These are phyloP conservation scores for Leccinum huronense DNA, from an alignment of 1,284 basidiomycete species.

Conservation along the genomic window DNA sequence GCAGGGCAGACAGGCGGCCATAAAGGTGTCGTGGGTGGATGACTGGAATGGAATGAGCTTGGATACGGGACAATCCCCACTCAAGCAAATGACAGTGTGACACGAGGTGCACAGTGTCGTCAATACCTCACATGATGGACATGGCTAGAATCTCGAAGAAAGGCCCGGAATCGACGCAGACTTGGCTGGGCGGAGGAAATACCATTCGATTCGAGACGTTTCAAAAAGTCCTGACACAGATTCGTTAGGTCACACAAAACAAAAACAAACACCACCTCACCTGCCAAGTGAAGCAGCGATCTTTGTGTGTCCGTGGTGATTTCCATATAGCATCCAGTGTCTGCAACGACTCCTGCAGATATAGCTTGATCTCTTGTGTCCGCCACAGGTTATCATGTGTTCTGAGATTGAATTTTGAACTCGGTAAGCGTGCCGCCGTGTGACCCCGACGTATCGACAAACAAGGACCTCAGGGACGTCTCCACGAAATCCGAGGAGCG, in stretches of 20 bases:
- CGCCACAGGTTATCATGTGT: too few species aligned
- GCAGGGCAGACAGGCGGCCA: constrained; percentile 16
- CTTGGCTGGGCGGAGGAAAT: background rate
- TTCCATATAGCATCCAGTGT: too few species aligned
- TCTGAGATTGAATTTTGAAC: too few species aligned
- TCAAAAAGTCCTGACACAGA: background rate
- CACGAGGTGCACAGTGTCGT: constrained; percentile 19
- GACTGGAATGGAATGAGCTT: constrained; percentile 16
- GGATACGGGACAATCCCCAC: constrained; percentile 21
- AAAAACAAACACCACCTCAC: background rate
- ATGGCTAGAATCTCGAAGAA: constrained; percentile 5
- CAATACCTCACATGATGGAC: constrained; percentile 19
- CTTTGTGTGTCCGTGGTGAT: too few species aligned
- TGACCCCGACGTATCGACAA: constrained; percentile 40
- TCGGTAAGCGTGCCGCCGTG: too few species aligned
- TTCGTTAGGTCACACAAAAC: too few species aligned
- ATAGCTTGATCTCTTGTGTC: too few species aligned
- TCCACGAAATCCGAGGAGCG: constrained; percentile 70
- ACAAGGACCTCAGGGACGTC: constrained; percentile 71
- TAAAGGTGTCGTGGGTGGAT: background rate
- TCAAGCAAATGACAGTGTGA: constrained; percentile 20
- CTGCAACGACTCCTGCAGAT: too few species aligned
- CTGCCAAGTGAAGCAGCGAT: too few species aligned
- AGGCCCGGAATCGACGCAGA: background rate
- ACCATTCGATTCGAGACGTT: background rate